These are phyloP conservation scores for Zasmidium cellare DNA, from an alignment of 2,329 filamentous ascomycete species.

Conservation along the genomic window DNA sequence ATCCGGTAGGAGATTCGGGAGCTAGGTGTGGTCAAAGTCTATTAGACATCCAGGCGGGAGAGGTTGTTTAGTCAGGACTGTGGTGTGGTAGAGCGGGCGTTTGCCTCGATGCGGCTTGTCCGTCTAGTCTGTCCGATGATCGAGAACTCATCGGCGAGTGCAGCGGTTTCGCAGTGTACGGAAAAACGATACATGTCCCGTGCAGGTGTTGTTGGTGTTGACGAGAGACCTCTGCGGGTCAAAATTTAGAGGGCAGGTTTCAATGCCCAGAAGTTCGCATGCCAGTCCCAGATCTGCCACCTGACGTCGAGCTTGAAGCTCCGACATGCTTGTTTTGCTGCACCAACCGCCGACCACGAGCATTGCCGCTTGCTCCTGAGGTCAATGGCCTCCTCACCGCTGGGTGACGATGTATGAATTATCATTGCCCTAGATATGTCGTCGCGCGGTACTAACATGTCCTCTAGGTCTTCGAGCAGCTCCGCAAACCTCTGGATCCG, in stretches of 20 bases:
- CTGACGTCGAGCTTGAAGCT: background rate
- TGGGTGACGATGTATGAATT: conserved; percentile 22
- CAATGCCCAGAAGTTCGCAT: background rate
- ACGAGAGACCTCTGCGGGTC: background rate
- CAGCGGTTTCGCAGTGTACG: no score
- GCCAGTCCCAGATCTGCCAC: background rate
- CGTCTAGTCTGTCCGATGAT: no score
- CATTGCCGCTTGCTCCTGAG: background rate
- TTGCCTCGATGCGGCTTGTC: no score
- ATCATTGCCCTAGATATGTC: background rate
- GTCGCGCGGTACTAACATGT: background rate
- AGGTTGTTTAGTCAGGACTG: no score
- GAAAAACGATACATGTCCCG: background rate
- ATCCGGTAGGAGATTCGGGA: no score
- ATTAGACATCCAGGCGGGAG: no score
- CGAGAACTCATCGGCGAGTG: no score
- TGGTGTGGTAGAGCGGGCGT: no score
- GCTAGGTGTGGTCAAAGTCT: no score
- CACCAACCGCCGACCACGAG: background rate
- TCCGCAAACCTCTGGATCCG: conserved; percentile 60
- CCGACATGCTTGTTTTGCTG: background rate
- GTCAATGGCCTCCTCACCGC: conserved; percentile 23
- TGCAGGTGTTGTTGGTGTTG: background rate
- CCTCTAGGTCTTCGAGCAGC: conserved; percentile 59
- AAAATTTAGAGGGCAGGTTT: background rate